Evolutionary conservation across 768 basidiomycete species (phyloP), one percentile per base, ranked within the genome.

Genomic region (Russula emetica): DNA sequence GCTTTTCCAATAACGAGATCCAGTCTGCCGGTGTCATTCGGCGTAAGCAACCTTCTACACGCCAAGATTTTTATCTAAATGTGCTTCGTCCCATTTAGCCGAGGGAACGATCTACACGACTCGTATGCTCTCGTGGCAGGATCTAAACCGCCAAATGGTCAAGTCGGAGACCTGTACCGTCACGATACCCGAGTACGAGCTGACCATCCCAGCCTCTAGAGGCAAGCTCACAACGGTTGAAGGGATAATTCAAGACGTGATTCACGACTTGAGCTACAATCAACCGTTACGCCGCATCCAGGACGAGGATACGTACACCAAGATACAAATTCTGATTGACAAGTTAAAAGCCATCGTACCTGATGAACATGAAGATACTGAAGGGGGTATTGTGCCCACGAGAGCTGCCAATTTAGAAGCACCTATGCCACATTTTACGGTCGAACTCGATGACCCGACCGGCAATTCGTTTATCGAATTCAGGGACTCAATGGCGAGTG

Each of bases 381-480:
- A 74, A n/a, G 76, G 73, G 14, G 70, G 69, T 22, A 70, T 50
- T 74, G 74, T 40, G 74, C 74, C 24, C 0, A 63, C 69, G 47
- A 72, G 72, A 22, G 72, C 78, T 14, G 71, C 71, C 52, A 75
- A 78, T 58, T 77, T 78, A 13, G 79, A 83, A 30, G 70, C 76
- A 9, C 82, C 87, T 1, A 83, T 93, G 77, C 79, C 78, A 24
- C 74, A 85, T 3, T 92, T 98, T 72, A 94, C 92, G 0, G 71
- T 98, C 60, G 85, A 80, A 58, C 77, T 99, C 22, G 93, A 98
- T 70, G 97, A 99, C 72, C 95, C 95, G 1, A 79, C 94, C 1
- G 97, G 97, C 8, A 95, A 96, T 76, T 95, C 93, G n/a, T 98
- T 95, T 79, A 79, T 97, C 74, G 94, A 97, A 76, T 95, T 96